Conservation (phyloP, 2,329 filamentous ascomycete genomes). For the Boeremia lycopersici region DNA sequence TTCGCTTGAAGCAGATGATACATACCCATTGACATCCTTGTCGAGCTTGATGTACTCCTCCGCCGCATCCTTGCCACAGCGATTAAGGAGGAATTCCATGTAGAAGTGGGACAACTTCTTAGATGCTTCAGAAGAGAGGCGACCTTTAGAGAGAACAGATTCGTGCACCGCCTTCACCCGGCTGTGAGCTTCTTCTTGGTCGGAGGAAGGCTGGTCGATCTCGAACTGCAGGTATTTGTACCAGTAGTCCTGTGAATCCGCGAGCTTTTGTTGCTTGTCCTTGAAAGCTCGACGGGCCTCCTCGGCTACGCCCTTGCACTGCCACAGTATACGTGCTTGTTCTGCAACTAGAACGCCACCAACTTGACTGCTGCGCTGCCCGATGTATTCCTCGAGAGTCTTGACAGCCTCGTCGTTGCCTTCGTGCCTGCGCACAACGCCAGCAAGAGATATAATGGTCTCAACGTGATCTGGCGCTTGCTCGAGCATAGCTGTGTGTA, state of each 20-base stretch:
- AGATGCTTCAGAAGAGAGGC: constrained; percentile 69
- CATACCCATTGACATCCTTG: constrained; percentile 78
- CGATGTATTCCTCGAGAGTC: constrained; percentile 79
- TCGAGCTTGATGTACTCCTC: constrained; percentile 85
- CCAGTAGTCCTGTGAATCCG: constrained; percentile 89
- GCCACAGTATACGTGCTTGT: constrained; percentile 87
- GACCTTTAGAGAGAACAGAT: constrained; percentile 74
- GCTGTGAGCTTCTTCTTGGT: constrained; percentile 67
- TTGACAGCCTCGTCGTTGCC: constrained; percentile 85
- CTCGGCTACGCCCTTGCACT: constrained; percentile 77
- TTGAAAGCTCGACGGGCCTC: constrained; percentile 84
- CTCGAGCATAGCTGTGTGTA: constrained; percentile 80
- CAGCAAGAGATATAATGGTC: constrained; percentile 85
- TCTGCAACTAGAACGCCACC: constrained; percentile 88
- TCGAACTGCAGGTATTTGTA: constrained; percentile 87
- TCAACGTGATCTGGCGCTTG: constrained; percentile 82
- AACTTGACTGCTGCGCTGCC: constrained; percentile 73
- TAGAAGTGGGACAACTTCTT: constrained; percentile 80
- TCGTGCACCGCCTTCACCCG: constrained; percentile 83
- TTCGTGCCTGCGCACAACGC: constrained; percentile 80
- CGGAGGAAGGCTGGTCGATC: constrained; percentile 75
- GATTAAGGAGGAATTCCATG: constrained; percentile 81
- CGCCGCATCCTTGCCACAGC: constrained; percentile 81
- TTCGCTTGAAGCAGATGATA: constrained; percentile 41
- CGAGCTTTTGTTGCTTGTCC: constrained; percentile 82